Base-by-base conservation (phyloP, 805 yeast genomes). In the Brettanomyces bruxellensis region DNA sequence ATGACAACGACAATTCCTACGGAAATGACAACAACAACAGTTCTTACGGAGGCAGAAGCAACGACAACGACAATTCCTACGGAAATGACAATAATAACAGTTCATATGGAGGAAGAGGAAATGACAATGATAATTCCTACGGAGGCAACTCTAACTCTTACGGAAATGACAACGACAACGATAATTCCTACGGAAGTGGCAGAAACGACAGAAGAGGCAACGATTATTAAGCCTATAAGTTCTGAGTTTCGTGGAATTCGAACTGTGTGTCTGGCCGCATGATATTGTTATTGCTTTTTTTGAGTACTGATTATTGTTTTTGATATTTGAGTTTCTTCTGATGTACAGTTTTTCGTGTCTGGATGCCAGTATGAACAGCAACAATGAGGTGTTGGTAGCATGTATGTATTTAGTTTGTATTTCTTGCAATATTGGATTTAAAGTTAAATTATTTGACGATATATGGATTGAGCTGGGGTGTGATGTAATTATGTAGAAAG, bases 141-240 rank as follows among this genome's bases (percentile, higher is more conserved):
- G 66, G 64, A 35, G 35, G 37, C 37, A 18, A 14, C 38, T 25
- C 39, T 9, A 24, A 25, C 36, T 28, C 24, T 18, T n/a, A 43
- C 37, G 18, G 25, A 2, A 40, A 44, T 34, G 56, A 56, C 47
- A 60, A 65, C 49, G 49, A 57, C 54, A 60, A 65, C 49, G 49
- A 57, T 53, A 60, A 67, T 56, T 60, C 66, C 32, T 62, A 57
- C 51, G 71, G 67, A 32, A 56, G 59, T 41, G 57, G 54, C 52
- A 47, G 50, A 25, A 51, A 53, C 3, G 51, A 51, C 36, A 51
- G 56, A 39, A 41, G 47, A 25, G 54, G 55, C 47, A 54, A 55
- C 45, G 43, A 48, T 45, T 25, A 40, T 34, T 39, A 35, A 35
- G 38, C 38, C 8, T 35, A 2, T n/a, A 7, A 35, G 7, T n/a